Percentiles rank a stretch among this genome's conserved stretches.
Conservation (phyloP, 768 basidiomycete species). For the Cyathus striatus region DNA sequence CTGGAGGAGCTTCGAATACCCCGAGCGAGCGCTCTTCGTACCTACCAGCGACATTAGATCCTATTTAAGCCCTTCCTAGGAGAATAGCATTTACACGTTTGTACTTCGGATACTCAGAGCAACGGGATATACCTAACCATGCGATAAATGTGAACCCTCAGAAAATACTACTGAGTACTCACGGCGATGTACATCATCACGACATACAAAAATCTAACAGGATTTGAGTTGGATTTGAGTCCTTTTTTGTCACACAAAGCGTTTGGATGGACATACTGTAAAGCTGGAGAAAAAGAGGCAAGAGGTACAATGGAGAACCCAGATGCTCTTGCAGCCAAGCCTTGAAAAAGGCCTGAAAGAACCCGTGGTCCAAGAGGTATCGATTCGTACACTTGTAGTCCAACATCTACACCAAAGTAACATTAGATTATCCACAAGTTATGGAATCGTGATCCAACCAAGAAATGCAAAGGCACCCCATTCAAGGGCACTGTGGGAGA, state of each 20-base stretch:
- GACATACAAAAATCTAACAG: constrained; percentile 56
- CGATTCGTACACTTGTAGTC: constrained; percentile 30
- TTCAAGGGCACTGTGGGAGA: constrained; percentile 44
- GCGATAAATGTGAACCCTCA: background rate
- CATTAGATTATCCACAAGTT: background rate
- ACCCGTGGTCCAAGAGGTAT: constrained; percentile 32
- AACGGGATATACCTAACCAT: constrained; percentile 38
- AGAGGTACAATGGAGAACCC: constrained; percentile 46
- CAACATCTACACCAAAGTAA: constrained; percentile 25
- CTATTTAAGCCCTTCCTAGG: no score
- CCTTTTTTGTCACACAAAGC: background rate
- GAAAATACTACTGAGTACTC: constrained; percentile 16
- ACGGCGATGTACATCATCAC: constrained; percentile 76
- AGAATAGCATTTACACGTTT: constrained; percentile 53
- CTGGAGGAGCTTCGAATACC: constrained; percentile 49
- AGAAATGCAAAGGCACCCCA: constrained; percentile 70
- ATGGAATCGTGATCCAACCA: constrained; percentile 20
- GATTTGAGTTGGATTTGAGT: background rate
- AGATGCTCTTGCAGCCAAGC: constrained; percentile 46
- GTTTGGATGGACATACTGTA: constrained; percentile 50
- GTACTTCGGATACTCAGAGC: constrained; percentile 63
- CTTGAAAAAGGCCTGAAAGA: constrained; percentile 48
- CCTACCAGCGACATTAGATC: constrained; percentile 13
- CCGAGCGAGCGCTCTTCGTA: constrained; percentile 75
- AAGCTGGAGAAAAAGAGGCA: constrained; percentile 54